phyloP scores from a whole-genome alignment of 2,329 filamentous ascomycete species.

The Talaromyces sp. region DNA sequence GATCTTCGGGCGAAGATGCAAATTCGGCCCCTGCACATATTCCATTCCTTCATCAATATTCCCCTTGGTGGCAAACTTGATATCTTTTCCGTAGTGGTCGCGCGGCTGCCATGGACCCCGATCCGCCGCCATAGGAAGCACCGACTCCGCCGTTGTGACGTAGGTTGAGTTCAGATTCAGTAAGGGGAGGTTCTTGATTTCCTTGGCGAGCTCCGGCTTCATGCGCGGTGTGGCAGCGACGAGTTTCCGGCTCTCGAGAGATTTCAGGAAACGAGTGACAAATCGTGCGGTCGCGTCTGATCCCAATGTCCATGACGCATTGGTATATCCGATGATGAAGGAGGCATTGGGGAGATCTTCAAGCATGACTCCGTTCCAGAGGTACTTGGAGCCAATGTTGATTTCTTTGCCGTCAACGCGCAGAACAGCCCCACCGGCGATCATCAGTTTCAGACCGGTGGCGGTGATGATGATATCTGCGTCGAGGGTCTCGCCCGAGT shows the following conservation, averaged over 20 bases:
- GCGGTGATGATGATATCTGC: conserved; percentile 50
- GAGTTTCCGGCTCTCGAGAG: conserved; percentile 31
- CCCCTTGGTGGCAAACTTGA: conserved; percentile 43
- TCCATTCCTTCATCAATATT: conserved; percentile 38
- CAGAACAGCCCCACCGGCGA: conserved; percentile 41
- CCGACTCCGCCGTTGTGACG: conserved; percentile 35
- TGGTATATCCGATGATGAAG: conserved; percentile 48
- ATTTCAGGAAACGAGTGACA: conserved; percentile 40
- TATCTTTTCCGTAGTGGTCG: conserved; percentile 43
- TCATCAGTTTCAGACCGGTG: conserved; percentile 46
- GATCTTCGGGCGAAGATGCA: conserved; percentile 19
- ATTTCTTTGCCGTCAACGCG: conserved; percentile 42
- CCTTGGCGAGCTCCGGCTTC: conserved; percentile 12
- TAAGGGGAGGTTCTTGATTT: conserved; percentile 33
- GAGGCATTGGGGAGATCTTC: conserved; percentile 49
- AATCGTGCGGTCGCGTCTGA: conserved; percentile 47
- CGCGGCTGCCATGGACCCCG: conserved; percentile 45
- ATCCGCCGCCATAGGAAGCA: conserved; percentile 43
- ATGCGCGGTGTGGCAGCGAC: conserved; percentile 34
- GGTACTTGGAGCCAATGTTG: conserved; percentile 37
- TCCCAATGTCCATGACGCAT: conserved; percentile 50
- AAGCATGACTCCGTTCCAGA: conserved; percentile 50
- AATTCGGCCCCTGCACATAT: conserved; percentile 22
- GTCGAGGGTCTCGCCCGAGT: conserved; percentile 44
- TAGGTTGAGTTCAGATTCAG: conserved; percentile 48